Percentiles rank a stretch among this genome's conserved stretches.
These are phyloP conservation scores for Orbilia javanica DNA, from an alignment of 2,329 filamentous ascomycete genomes.

Conservation along the genomic window DNA sequence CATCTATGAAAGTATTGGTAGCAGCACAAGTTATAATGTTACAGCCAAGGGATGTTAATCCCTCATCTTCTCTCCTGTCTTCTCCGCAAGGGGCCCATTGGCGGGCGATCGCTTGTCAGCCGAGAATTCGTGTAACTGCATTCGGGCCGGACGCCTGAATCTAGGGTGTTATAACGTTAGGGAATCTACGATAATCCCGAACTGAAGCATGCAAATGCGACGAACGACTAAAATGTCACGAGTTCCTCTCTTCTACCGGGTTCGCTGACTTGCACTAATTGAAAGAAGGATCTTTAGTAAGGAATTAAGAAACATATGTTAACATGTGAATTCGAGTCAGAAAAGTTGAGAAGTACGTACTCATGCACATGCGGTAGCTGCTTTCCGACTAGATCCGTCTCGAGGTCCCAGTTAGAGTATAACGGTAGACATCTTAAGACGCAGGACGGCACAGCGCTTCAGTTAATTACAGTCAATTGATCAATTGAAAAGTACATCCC, in stretches of 20 bases:
- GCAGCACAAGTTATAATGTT: conserved; percentile 35
- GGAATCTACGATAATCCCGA: conserved; percentile 12
- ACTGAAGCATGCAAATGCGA: conserved; percentile 21
- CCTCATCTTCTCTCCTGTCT: conserved; percentile 21
- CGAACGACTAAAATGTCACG: conserved; percentile 7
- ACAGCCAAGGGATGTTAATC: conserved; percentile 54
- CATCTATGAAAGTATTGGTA: neutral
- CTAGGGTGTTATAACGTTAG: conserved; percentile 35
- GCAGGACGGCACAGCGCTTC: conserved; percentile 4
- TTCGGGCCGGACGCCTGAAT: conserved; percentile 21
- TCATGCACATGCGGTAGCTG: neutral
- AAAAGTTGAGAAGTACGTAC: too few relatives aligned
- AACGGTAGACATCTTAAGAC: neutral
- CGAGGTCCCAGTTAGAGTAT: neutral
- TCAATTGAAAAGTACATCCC: neutral
- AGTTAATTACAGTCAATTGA: too few relatives aligned
- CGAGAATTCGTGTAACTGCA: conserved; percentile 37
- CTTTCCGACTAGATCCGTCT: neutral
- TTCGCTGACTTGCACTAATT: neutral
- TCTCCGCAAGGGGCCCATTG: conserved; percentile 20
- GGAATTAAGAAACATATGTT: neutral
- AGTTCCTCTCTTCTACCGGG: neutral
- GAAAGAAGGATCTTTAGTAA: neutral
- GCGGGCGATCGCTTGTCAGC: conserved; percentile 40
- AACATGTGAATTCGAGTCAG: neutral